phyloP scores from a whole-genome alignment of 805 yeast species.

The Maudiozyma saulgeensis region DNA sequence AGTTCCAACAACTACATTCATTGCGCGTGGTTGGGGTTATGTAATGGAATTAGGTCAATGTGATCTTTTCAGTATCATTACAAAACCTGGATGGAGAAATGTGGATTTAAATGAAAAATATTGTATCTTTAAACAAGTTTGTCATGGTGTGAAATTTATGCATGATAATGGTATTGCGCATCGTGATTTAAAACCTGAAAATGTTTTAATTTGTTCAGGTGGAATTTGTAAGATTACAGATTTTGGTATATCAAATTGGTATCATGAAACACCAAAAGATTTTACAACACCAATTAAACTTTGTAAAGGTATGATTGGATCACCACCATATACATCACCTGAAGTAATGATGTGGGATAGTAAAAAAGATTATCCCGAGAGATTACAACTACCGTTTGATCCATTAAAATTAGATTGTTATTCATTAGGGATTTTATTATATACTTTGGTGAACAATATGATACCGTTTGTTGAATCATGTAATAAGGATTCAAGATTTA shows the following conservation, averaged over 20 bases:
- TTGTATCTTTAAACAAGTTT: slow-evolving; percentile 62
- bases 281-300: slow-evolving; percentile 31
- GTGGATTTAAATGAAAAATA: slow-evolving; percentile 42
- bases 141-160: slow-evolving; percentile 49
- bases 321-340: slow-evolving; percentile 76
- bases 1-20: slow-evolving; percentile 43
- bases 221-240: slow-evolving; percentile 65
- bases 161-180: slow-evolving; percentile 64
- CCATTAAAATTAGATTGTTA: slow-evolving; percentile 64
- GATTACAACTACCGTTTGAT: slow-evolving; percentile 36
- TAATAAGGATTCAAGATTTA: slow-evolving; percentile 38
- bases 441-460: slow-evolving; percentile 46
- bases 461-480: slow-evolving; percentile 52
- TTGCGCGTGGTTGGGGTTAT: slow-evolving; percentile 70
- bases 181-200: slow-evolving; percentile 69
- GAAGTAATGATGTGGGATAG: slow-evolving; percentile 48
- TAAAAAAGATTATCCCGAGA: slow-evolving; percentile 27
- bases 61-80: slow-evolving; percentile 49
- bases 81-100: slow-evolving; percentile 51
- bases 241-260: slow-evolving; percentile 66
- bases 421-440: slow-evolving; percentile 62
- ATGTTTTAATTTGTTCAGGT: slow-evolving; percentile 46
- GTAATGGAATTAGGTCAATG: slow-evolving; percentile 58
- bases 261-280: slow-evolving; percentile 46
- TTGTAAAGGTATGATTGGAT: slow-evolving; percentile 51